Evolutionary conservation across 257 asterid species (phyloP).

Genomic region (Capsicum pubescens): DNA sequence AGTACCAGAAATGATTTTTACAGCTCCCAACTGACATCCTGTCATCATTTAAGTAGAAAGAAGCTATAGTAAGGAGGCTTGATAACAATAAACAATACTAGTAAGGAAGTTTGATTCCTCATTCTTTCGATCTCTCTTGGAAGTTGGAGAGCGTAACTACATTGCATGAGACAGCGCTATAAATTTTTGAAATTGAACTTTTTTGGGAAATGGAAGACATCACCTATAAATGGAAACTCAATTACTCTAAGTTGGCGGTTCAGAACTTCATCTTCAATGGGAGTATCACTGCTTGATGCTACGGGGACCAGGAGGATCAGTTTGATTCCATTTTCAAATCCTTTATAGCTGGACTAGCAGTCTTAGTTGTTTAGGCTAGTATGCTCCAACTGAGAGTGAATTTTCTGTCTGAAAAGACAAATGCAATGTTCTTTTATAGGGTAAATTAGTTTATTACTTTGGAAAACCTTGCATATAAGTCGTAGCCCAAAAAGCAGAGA

Average conservation of each 20-base stretch:
- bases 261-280: background rate
- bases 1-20: background rate
- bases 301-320: background rate
- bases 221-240: background rate
- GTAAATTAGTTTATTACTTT: background rate
- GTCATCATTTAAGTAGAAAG: background rate
- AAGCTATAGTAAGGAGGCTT: background rate
- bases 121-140: background rate
- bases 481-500: background rate
- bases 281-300: background rate
- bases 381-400: background rate
- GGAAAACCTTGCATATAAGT: background rate
- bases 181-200: background rate
- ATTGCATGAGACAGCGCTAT: background rate
- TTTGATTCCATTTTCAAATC: background rate
- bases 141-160: background rate
- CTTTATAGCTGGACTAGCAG: background rate
- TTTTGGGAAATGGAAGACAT: no score
- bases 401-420: background rate
- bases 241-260: background rate
- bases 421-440: background rate
- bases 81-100: background rate
- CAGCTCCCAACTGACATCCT: background rate
- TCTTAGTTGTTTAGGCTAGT: conserved; percentile 1
- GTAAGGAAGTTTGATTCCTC: background rate